Evolutionary conservation across 139 green algal species (phyloP).

Genomic region (Micromonas pusilla): DNA sequence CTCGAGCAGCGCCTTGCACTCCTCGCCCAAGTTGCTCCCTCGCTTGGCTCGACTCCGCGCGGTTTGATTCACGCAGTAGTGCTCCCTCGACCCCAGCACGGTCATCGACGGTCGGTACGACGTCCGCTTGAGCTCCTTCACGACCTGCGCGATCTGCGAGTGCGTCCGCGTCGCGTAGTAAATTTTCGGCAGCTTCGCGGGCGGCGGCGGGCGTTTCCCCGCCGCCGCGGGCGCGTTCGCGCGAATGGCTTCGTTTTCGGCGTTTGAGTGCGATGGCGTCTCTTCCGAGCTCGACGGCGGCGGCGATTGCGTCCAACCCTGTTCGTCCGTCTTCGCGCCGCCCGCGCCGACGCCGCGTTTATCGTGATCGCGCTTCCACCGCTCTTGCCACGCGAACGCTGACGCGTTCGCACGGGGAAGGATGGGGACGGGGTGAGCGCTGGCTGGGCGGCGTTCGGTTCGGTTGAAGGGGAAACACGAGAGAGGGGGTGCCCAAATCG

Average conservation of each 20-base stretch:
- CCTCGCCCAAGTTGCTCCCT: conserved; percentile 54
- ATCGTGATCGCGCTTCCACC: conserved; percentile 30
- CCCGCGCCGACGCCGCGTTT: conserved; percentile 1
- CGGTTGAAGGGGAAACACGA: background rate
- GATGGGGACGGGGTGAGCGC: background rate
- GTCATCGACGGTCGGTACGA: conserved; percentile 75
- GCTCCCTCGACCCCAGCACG: conserved; percentile 70
- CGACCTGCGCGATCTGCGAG: conserved; percentile 75
- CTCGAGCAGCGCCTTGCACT: conserved; percentile 65
- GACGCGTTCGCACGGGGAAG: background rate
- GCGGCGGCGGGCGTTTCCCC: background rate
- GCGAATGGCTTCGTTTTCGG: background rate
- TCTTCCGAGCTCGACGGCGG: background rate
- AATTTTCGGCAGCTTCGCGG: too few relatives aligned
- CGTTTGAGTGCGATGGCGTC: background rate
- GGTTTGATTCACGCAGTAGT: conserved; percentile 81
- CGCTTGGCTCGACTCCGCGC: conserved; percentile 39
- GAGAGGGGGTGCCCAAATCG: too few relatives aligned
- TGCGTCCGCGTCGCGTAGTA: conserved; percentile 85
- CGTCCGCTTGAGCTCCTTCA: conserved; percentile 79
- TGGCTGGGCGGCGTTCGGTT: background rate
- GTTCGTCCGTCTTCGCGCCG: conserved; percentile 20
- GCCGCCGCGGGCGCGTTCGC: too few relatives aligned
- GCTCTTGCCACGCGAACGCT: conserved; percentile 37
- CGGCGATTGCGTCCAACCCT: conserved; percentile 11